These are phyloP conservation scores for Dalbergia oliveri DNA, from an alignment of 306 rosid genomes.

Conservation along the genomic window DNA sequence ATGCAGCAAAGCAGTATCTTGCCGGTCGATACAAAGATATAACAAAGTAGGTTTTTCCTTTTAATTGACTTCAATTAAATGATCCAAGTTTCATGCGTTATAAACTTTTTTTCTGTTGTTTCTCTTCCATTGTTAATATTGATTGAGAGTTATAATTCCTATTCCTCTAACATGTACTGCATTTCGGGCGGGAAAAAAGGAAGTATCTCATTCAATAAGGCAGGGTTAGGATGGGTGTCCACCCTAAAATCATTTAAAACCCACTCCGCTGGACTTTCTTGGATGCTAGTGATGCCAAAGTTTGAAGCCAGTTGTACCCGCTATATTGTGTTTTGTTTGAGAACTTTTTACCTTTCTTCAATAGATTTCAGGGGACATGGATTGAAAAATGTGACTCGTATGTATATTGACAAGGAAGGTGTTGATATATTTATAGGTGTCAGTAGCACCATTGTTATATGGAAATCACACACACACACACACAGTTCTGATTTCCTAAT, in stretches of 20 bases:
- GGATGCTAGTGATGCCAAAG: neutral
- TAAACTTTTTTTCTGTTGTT: neutral
- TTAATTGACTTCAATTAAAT: neutral
- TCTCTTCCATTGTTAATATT: neutral
- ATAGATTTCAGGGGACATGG: neutral
- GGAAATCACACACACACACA: neutral
- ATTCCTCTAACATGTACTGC: neutral
- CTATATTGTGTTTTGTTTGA: neutral
- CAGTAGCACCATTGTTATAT: constrained; percentile 2
- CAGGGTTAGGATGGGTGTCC: no score
- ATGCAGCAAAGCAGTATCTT: constrained; percentile 92
- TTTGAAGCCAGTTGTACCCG: neutral
- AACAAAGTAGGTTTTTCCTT: constrained; percentile 65
- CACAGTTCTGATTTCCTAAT: neutral
- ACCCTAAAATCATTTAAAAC: neutral
- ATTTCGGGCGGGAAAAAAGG: neutral
- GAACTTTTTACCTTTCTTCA: neutral
- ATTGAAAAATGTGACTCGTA: no score
- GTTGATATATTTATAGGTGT: neutral
- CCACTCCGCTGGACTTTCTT: neutral
- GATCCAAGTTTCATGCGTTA: neutral
- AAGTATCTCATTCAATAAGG: neutral
- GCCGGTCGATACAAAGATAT: constrained; percentile 85
- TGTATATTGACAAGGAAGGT: neutral
- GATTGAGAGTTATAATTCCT: neutral